Conservation (phyloP, 2,329 filamentous ascomycete species). For the Fusarium torreyae region DNA sequence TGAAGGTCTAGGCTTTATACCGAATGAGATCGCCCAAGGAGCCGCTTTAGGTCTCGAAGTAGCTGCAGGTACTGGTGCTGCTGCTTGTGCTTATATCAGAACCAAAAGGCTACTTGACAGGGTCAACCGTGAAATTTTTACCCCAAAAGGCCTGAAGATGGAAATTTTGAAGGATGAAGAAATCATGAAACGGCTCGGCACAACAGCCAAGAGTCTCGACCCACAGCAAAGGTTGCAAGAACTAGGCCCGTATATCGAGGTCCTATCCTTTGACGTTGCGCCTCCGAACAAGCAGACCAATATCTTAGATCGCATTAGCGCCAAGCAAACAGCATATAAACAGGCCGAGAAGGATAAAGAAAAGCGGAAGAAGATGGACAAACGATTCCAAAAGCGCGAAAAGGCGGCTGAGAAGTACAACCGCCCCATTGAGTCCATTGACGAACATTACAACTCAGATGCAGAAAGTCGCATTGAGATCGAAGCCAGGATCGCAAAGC, state of each 20-base stretch:
- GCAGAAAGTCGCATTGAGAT: conserved; percentile 2
- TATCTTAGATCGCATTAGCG: conserved; percentile 24
- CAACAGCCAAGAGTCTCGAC: conserved; percentile 11
- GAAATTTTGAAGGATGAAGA: conserved; percentile 21
- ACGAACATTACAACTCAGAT: conserved; percentile 15
- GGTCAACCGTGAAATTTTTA: conserved; percentile 4
- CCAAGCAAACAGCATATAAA: conserved; percentile 19
- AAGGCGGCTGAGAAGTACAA: conserved; percentile 6
- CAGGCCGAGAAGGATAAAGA: conserved; percentile 13
- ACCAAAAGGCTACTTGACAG: conserved; percentile 12
- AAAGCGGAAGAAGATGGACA: conserved; percentile 15
- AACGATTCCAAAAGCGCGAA: neutral
- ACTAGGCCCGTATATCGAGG: neutral
- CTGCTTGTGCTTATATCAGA: conserved; percentile 20
- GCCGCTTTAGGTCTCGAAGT: conserved; percentile 13
- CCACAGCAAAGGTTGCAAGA: conserved; percentile 7
- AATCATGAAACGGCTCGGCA: conserved; percentile 14
- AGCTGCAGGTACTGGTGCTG: conserved; percentile 17
- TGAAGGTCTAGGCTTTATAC: conserved; percentile 17
- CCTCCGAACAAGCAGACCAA: neutral
- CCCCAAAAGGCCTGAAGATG: conserved; percentile 12
- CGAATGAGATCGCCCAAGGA: conserved; percentile 14
- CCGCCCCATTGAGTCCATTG: conserved; percentile 9
- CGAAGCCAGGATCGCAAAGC: conserved; percentile 1
- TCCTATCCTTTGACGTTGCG: conserved; percentile 17